Conservation (phyloP, 2,329 filamentous ascomycete species). For the Venturia pyrina region DNA sequence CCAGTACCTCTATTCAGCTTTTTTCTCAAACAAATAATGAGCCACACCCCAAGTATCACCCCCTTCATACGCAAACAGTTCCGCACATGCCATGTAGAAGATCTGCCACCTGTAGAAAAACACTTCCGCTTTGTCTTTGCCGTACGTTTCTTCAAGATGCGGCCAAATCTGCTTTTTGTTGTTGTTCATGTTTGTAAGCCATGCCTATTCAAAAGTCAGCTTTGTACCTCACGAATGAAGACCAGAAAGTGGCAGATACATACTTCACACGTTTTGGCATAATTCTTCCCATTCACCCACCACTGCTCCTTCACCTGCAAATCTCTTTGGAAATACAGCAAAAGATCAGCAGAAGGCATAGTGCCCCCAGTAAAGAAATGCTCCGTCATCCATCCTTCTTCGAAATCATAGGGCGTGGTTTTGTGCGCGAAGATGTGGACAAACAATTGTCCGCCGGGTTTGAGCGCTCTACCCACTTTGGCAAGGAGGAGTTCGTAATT, state of each 20-base stretch:
- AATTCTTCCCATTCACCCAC: constrained; percentile 62
- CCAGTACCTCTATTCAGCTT: constrained; percentile 9
- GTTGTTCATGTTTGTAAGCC: constrained; percentile 50
- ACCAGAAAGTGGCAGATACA: constrained; percentile 16
- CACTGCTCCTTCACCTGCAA: constrained; percentile 52
- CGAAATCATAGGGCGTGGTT: constrained; percentile 58
- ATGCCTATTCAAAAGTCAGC: constrained; percentile 35
- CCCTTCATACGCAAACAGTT: constrained; percentile 55
- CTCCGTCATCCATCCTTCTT: constrained; percentile 63
- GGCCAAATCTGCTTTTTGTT: constrained; percentile 54
- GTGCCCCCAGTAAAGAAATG: constrained; percentile 66
- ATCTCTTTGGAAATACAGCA: constrained; percentile 57
- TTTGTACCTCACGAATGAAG: too few species aligned
- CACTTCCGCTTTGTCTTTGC: constrained; percentile 45
- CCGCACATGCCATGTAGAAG: constrained; percentile 62
- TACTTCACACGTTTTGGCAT: constrained; percentile 60
- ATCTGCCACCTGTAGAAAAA: constrained; percentile 66
- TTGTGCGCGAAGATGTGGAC: constrained; percentile 59
- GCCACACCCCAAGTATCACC: constrained; percentile 60
- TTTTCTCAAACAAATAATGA: constrained; percentile 58
- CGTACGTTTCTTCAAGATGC: constrained; percentile 55
- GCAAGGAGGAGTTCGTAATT: constrained; percentile 59
- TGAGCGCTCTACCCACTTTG: constrained; percentile 51
- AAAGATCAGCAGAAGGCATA: constrained; percentile 57
- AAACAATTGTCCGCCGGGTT: constrained; percentile 55